Base-by-base conservation (phyloP, 2,329 filamentous ascomycete species). In the Purpureocillium lavendulum region DNA sequence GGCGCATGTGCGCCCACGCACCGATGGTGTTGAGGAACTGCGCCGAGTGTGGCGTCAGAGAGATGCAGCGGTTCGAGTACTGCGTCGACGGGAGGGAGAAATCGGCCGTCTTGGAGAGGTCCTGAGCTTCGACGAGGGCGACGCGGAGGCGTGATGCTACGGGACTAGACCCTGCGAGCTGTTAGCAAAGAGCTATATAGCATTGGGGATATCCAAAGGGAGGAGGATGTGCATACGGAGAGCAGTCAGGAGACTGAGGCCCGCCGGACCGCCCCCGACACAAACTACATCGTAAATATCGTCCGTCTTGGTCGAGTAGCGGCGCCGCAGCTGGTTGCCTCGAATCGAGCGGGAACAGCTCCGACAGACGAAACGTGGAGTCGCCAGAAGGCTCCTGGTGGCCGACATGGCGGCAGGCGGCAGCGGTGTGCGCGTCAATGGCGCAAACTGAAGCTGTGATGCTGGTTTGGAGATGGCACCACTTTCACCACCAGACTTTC, bases 11-110 rank as follows among this genome's bases (percentile, higher is more conserved):
- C 7, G 71, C 57, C 92, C 90, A 97, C 36, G 84, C 88, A 29
- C 90, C 92, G 44, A 94, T 92, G 4, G 74, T 69, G 55, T 86
- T 73, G 46, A 97, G 73, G 54, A 92, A 96, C 4, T 71, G 73
- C n/a, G 87, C 83, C 1, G 89, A 95, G 0, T 84, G 75, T 0
- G 90, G 90, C 1, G 92, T 98, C 41, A 98, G 73, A 36, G 90
- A 97, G 67, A 87, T 95, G 66, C 90, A 95, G 55, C 92, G 82
- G 66, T 98, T 97, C 43, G 90, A 95, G 67, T 82, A 98, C 50
- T 77, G 71, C 38, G 77, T 75, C 7, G 75, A 60, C 3, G 80
- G 77, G 7, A 84, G 77, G 39, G 75, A 76, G 70, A 82, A 87
- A 17, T 74, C 64, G 36, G 75, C 75, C 38, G 76, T 72, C 53